phyloP scores from a whole-genome alignment of 768 basidiomycete genomes.

The Tulasnella sp. region DNA sequence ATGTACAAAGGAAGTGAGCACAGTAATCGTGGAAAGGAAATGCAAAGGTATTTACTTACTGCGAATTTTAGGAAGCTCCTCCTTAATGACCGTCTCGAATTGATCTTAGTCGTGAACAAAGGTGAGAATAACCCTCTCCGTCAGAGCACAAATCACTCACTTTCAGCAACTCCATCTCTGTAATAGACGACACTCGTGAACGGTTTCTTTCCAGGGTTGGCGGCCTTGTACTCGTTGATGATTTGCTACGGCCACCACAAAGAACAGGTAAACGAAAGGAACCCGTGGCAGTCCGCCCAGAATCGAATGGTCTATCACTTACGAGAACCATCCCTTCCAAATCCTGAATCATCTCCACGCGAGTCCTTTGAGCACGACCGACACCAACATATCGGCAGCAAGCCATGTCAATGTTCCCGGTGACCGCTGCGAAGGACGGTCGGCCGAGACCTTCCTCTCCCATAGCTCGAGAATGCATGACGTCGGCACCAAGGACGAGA shows the following conservation, averaged over 20 bases:
- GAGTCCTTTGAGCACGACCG: constrained; percentile 54
- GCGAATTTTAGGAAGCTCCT: constrained; percentile 44
- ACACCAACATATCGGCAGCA: constrained; percentile 58
- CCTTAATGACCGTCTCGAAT: constrained; percentile 20
- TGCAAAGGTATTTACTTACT: constrained; percentile 28
- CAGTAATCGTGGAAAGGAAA: background rate
- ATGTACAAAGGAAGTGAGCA: background rate
- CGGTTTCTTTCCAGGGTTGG: background rate
- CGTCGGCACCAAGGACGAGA: constrained; percentile 51
- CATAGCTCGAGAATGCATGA: constrained; percentile 36
- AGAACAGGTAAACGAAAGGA: background rate
- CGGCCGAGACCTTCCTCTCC: constrained; percentile 50
- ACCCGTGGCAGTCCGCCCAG: background rate
- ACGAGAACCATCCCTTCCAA: background rate
- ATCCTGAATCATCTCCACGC: constrained; percentile 55
- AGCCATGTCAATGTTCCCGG: constrained; percentile 67
- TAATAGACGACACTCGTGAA: constrained; percentile 11
- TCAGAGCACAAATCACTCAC: background rate
- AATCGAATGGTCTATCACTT: background rate
- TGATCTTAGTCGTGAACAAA: background rate
- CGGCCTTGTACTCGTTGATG: background rate
- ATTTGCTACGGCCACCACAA: constrained; percentile 11
- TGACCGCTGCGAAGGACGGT: constrained; percentile 72
- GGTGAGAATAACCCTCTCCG: background rate
- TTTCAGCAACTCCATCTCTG: constrained; percentile 16